phyloP scores from a whole-genome alignment of 495 filamentous ascomycete genomes.

The Penicillium ochrochloron region DNA sequence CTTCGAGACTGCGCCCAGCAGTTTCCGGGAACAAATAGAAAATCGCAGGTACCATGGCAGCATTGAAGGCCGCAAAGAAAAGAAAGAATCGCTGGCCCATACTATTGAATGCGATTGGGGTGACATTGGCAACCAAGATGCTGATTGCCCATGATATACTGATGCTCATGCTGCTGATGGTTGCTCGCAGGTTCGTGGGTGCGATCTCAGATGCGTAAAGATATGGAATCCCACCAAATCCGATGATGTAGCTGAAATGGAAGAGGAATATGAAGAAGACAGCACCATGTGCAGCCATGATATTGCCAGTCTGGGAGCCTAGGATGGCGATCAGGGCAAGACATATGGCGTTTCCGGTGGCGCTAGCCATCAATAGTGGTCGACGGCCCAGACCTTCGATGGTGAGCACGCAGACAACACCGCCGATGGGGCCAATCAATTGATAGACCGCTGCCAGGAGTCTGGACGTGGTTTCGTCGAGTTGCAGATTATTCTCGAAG shows the following conservation, averaged over 20 bases:
- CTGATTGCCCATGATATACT: conserved; percentile 52
- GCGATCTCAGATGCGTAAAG: conserved; percentile 58
- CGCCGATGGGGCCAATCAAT: conserved; percentile 26
- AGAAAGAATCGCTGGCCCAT: conserved; percentile 32
- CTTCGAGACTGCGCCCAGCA: conserved; percentile 53
- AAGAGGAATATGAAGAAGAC: conserved; percentile 58
- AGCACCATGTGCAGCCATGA: conserved; percentile 28
- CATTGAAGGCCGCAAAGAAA: conserved; percentile 54
- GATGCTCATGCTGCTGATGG: conserved; percentile 53
- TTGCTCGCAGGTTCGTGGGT: conserved; percentile 52
- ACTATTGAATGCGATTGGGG: conserved; percentile 27
- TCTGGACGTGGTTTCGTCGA: conserved; percentile 24
- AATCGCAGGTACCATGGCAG: conserved; percentile 60
- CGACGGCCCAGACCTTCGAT: conserved; percentile 31
- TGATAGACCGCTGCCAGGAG: conserved; percentile 30
- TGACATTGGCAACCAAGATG: conserved; percentile 28
- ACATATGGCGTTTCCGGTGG: conserved; percentile 46
- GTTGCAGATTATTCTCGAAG: conserved; percentile 29
- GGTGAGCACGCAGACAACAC: conserved; percentile 25
- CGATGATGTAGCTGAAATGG: conserved; percentile 57
- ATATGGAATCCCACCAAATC: conserved; percentile 59
- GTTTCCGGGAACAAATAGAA: conserved; percentile 67
- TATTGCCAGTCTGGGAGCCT: conserved; percentile 20
- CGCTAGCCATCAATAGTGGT: conserved; percentile 25
- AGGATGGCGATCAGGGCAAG: conserved; percentile 44